Evolutionary conservation across 345 rosid genomes (phyloP).

Genomic region (Lenwebbia sp.): DNA sequence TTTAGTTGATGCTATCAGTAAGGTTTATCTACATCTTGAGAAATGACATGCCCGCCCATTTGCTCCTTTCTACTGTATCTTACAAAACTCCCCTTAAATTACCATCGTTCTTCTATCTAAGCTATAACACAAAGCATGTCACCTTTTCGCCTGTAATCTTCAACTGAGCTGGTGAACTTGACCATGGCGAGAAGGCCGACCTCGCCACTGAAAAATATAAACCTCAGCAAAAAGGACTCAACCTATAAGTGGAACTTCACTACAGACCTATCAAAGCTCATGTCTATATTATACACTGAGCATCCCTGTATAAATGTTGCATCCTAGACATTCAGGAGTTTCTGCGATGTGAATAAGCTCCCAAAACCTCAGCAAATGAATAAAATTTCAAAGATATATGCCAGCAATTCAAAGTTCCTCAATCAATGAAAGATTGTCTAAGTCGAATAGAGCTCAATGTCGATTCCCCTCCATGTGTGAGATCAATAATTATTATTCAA

Average conservation of each 20-base stretch:
- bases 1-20: background rate
- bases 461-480: background rate
- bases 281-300: background rate
- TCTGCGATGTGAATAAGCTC: background rate
- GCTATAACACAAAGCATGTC: background rate
- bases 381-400: background rate
- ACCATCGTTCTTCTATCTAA: background rate
- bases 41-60: background rate
- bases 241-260: background rate
- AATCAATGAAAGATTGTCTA: background rate
- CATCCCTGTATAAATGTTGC: background rate
- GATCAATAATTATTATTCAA: background rate
- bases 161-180: background rate
- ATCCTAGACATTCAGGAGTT: background rate
- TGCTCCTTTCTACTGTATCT: background rate
- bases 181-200: background rate
- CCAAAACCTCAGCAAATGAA: background rate
- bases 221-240: background rate
- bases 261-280: background rate
- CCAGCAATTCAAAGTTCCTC: background rate
- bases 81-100: background rate
- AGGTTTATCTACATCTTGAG: background rate
- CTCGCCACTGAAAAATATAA: background rate
- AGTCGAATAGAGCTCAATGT: background rate
- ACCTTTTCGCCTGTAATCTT: background rate